Percentiles rank a stretch among this genome's conserved stretches.
phyloP scores from a whole-genome alignment of 441 rosid genomes.

The Euphorbia neoarborescens region DNA sequence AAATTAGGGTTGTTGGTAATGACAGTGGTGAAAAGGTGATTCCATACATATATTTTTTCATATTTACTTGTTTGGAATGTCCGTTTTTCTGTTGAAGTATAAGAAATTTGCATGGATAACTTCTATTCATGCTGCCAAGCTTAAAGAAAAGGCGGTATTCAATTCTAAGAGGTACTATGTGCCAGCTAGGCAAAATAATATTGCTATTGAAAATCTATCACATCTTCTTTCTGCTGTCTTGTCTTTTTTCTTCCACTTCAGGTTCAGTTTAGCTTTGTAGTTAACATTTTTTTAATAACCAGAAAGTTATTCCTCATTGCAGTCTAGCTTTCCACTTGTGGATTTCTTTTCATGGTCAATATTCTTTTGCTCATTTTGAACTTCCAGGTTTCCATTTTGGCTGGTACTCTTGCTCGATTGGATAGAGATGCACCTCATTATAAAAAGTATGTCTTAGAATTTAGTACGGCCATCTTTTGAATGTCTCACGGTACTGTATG shows the following conservation, averaged over 20 bases:
- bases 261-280: background rate
- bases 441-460: constrained; percentile 46
- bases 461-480: background rate
- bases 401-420: constrained; percentile 94
- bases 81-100: background rate
- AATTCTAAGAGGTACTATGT: background rate
- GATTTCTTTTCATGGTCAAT: background rate
- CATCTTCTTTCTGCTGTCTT: background rate
- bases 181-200: background rate
- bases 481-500: background rate
- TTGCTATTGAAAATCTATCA: background rate
- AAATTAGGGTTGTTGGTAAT: constrained; percentile 97
- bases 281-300: too few species aligned
- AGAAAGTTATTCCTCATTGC: too few species aligned
- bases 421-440: constrained; percentile 97
- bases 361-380: background rate
- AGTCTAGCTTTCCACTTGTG: background rate
- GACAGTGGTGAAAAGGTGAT: constrained; percentile 98
- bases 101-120: background rate
- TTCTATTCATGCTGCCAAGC: background rate
- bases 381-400: constrained; percentile 83
- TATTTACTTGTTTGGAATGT: background rate
- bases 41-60: background rate
- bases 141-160: background rate
- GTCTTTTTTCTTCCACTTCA: background rate